Evolutionary conservation across 306 rosid species (phyloP), one percentile per base, ranked within the genome.

Genomic region (Lablab purpureus): DNA sequence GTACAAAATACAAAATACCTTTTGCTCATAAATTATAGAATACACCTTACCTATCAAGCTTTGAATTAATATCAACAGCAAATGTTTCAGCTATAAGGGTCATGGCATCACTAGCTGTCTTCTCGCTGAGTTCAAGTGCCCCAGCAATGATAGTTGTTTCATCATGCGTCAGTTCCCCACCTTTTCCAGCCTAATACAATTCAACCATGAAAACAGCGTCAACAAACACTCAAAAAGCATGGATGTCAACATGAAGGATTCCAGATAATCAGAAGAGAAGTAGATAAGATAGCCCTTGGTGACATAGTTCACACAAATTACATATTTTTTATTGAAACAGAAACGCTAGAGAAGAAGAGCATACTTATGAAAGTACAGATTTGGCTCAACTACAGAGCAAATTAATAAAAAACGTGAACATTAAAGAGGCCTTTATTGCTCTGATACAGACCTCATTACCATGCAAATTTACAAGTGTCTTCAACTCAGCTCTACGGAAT

Each of bases 121-220:
- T 95, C 86, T 88, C 95, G 11, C 89, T 63, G 71, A 95, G 88
- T 79, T 86, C 93, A 87, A 95, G 99, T 28, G 99, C 99, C 70
- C 99, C 99, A 2, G 98, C 97, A 87, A 95, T 95, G 79, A 94
- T 94, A 2, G 97, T 94, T 58, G 99, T 94, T 85, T 94, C 99
- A 85, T 94, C 99, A 84, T 91, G 99, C 10, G 99, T 94, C 84
- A 94, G 87, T 56, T 94, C 99, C 71, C 99, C 99, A 13, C 99
- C 97, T 87, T 94, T 94, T 77, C 99, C 99, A 80, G 99, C 99
- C 99, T 94, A 75, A 68, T 78, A 70, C 81, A 86, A 59, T 78
- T 59, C 81, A 86, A 85, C 3, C 49, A 75, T 62, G 83, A 62
- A n/a, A n/a, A 64, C 49, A 67, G 27, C 2, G 76, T 47, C 77